phyloP scores from a whole-genome alignment of 2,329 filamentous ascomycete species.

The Phaeosphaeria sp. region DNA sequence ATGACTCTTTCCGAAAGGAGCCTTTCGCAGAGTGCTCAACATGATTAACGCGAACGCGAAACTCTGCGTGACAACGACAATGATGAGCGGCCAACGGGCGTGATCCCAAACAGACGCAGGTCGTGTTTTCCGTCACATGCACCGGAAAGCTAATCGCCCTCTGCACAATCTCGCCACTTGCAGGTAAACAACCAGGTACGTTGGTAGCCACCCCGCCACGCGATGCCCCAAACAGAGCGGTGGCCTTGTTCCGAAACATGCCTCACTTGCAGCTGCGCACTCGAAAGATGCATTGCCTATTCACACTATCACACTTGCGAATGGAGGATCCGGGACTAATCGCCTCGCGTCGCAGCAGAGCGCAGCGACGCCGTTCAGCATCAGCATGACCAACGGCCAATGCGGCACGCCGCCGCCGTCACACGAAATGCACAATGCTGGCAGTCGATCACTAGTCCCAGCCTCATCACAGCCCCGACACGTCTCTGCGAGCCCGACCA shows the following conservation, averaged over 20 bases:
- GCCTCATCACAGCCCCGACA: slow-evolving; percentile 15
- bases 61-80: background rate
- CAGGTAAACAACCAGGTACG: slow-evolving; percentile 17
- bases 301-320: slow-evolving; percentile 9
- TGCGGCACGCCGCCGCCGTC: slow-evolving; percentile 5
- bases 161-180: slow-evolving; percentile 18
- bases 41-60: slow-evolving; percentile 5
- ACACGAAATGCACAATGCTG: slow-evolving; percentile 20
- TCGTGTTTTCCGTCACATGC: slow-evolving; percentile 19
- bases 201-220: slow-evolving; percentile 18
- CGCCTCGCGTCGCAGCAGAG: slow-evolving; percentile 6
- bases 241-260: background rate
- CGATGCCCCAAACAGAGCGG: slow-evolving; percentile 8
- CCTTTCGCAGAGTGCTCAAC: background rate
- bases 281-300: slow-evolving; percentile 9
- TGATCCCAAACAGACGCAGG: slow-evolving; percentile 4
- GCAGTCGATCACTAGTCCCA: slow-evolving; percentile 20
- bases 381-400: slow-evolving; percentile 15
- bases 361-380: slow-evolving; percentile 7
- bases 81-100: slow-evolving; percentile 1
- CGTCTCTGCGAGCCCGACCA: slow-evolving; percentile 5
- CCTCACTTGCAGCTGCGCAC: slow-evolving; percentile 7
- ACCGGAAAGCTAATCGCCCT: slow-evolving; percentile 4
- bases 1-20: background rate
- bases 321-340: slow-evolving; percentile 22